Base-by-base conservation (phyloP, 352 stramenopile genomes). In the Pythium dissimile region DNA sequence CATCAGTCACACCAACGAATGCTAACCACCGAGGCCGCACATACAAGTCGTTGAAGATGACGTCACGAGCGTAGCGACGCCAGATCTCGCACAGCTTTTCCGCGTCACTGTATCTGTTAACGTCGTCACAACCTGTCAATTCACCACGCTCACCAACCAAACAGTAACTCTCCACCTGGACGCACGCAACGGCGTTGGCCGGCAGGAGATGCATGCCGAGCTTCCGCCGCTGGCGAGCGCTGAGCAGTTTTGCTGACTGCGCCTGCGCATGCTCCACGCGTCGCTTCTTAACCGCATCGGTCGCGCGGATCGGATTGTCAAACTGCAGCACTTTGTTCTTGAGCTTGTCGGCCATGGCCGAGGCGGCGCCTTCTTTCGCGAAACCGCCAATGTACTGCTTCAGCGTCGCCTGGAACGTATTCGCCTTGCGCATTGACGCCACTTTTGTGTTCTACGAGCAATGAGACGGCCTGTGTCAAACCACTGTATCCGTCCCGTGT, bases 301-400 rank as follows among this genome's bases (percentile, higher is more conserved):
- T 72, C 7, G 55, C 66, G 31, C 80, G 85, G 20, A 88, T 63
- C 1, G 82, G 82, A 26, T 92, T 92, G 46, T 92, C 82, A 48
- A 92, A 65, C 42, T 86, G 81, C 54, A 92, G 51, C 39, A 90
- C 75, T 62, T 92, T 92, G 68, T 86, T 88, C 65, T 86, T 85
- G 46, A 92, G 73, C 61, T 80, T 82, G 20, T 80, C 68, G 16
- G 75, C 65, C 35, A 70, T 62, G 5, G 54, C 48, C 3, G 18
- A 30, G 28, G 43, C 43, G 24, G 52, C 67, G 23, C 53, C 27
- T 12, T 66, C 27, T 26, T 12, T 46, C 34, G 62, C 54, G 26
- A 69, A 47, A 8, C 26, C 28, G 18, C 43, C 55, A 27, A 89
- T 11, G 59, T 86, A 89, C 18, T 72, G 67, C 52, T 69, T 74